Evolutionary conservation across 2,329 filamentous ascomycete genomes (phyloP), one percentile per base, ranked within the genome.

Genomic region (Bipolaris sorokiniana): DNA sequence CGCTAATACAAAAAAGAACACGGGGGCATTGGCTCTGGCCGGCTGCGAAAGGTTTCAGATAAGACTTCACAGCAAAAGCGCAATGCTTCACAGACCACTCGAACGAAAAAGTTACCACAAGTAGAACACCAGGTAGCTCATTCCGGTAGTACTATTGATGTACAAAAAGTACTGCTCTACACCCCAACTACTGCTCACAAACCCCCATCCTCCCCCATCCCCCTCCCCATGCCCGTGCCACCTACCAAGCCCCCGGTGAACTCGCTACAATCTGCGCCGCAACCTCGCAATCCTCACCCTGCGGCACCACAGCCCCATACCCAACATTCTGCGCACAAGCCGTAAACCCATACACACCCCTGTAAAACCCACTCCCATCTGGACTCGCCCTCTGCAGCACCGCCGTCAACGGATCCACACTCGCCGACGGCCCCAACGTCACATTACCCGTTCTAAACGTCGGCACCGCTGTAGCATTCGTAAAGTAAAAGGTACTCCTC

Each of bases 301-400:
- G 28, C 3, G 52, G 51, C 33, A 59, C 38, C 37, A 59, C 31
- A 11, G 49, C 45, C 7, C 49, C 48, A 31, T 57, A 60, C 15
- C 60, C 60, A 3, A 62, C 57, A 22, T 53, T 38, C 54, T 62
- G 60, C 20, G 40, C 54, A 20, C 60, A 62, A 5, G 50, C 57
- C 15, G 60, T 50, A n/a, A 62, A 60, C 2, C 60, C 60, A 16
- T 48, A 36, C 7, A 52, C 59, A 3, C 45, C 34, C 22, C 51
- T 11, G 38, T 56, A 58, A 33, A 44, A 48, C 11, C 48, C 55
- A 13, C 46, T 41, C 9, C 54, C 49, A 38, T 45, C 54, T 2
- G 49, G 44, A 20, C 54, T 57, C 22, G 49, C 54, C 37, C 40
- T 57, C 26, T 57, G 54, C 28, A 52, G 26, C 22, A 48, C 22